These are phyloP conservation scores for Fusarium pininemorale DNA, from an alignment of 2,329 filamentous ascomycete species.

Conservation along the genomic window DNA sequence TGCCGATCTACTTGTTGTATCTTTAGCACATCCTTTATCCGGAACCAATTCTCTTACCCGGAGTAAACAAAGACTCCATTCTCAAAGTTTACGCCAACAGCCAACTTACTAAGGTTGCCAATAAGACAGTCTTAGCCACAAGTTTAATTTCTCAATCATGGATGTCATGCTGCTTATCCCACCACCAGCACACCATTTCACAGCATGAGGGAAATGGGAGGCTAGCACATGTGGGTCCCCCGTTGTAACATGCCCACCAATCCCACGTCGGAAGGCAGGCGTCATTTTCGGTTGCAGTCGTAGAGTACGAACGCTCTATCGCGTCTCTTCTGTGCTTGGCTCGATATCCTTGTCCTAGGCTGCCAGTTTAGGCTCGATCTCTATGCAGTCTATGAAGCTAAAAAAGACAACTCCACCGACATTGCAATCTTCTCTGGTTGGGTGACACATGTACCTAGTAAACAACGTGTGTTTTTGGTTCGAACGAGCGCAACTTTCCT, in stretches of 20 bases:
- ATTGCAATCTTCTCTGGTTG: background rate
- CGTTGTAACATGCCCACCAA: constrained; percentile 32
- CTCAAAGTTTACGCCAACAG: constrained; percentile 14
- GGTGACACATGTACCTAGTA: background rate
- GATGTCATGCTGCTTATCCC: constrained; percentile 22
- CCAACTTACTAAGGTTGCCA: background rate
- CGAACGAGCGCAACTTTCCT: constrained; percentile 9
- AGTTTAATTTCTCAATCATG: constrained; percentile 33
- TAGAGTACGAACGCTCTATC: constrained; percentile 30
- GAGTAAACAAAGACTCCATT: background rate
- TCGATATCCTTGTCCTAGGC: constrained; percentile 19
- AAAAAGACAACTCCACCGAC: background rate
- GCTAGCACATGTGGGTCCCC: constrained; percentile 30
- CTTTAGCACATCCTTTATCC: background rate
- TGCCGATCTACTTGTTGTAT: background rate
- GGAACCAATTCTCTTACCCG: background rate
- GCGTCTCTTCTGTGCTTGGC: constrained; percentile 18
- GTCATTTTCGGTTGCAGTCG: constrained; percentile 31
- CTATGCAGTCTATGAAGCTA: background rate
- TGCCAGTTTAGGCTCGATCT: constrained; percentile 11
- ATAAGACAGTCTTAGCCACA: constrained; percentile 20
- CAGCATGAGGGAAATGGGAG: constrained; percentile 6
- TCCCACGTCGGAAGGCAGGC: constrained; percentile 16
- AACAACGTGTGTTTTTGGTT: background rate
- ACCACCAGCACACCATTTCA: constrained; percentile 25